Base-by-base conservation (phyloP, 2,329 filamentous ascomycete species). In the Aspergillus uvarum region DNA sequence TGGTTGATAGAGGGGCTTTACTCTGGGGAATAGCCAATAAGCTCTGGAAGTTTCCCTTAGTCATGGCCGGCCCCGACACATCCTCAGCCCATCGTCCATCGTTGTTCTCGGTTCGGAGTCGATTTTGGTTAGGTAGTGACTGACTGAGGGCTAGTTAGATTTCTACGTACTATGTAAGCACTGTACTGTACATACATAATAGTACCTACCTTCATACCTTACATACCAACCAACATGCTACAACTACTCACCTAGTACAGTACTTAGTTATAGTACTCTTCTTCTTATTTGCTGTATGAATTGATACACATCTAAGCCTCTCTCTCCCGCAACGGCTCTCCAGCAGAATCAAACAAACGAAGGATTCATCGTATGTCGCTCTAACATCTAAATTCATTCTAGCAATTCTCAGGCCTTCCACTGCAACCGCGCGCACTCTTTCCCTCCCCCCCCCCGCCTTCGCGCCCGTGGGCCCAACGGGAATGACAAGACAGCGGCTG, bases 401-500 rank as follows among this genome's bases (percentile, higher is more conserved):
- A 44, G 31, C 16, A 19, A 29, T 21, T 49, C n/a, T 26, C 26
- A 54, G 51, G 47, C 60, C 56, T 47, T 51, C 50, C 60, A 63
- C 56, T 35, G 14, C 32, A 35, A 12, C 32, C 32, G 32, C 32
- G 32, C 32, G 32, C 32, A 35, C 32, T 22, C 22, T n/a, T n/a
- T 35, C 14, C 32, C 38, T 42, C 16, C 12, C 38, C 62, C 61
- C 60, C 64, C 64, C 63, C 63, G 64, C 63, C 64, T 59, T 62
- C 56, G 56, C 59, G 60, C 63, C 64, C 65, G 65, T 67, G 65
- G 65, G 60, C 65, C 65, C 58, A 66, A 67, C 65, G 61, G 66
- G 65, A 57, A 35, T 16, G 32, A 63, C 60, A 64, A 63, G 61
- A 65, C 62, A 62, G 65, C 66, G 60, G 65, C 64, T 64, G 63